Percentiles rank a stretch among this genome's conserved stretches.
Conservation (phyloP, 2,329 filamentous ascomycete species). For the Diaporthe sp. region DNA sequence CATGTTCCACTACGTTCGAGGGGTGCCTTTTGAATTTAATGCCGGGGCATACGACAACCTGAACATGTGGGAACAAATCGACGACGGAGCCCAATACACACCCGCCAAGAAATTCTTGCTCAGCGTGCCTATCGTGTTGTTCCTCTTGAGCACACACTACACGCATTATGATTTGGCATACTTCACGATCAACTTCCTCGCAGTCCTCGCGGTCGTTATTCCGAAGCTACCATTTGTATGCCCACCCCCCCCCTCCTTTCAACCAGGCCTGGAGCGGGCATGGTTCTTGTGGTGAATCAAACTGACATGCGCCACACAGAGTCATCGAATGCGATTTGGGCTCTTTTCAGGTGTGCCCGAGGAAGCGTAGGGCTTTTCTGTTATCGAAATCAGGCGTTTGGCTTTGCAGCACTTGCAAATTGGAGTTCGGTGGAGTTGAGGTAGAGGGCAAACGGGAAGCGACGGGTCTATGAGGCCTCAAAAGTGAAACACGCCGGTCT, state of each 20-base stretch:
- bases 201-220: conserved; percentile 91
- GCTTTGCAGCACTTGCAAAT: conserved; percentile 31
- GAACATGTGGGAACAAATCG: conserved; percentile 99
- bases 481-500: conserved; percentile 25
- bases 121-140: conserved; percentile 92
- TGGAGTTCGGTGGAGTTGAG: conserved; percentile 34
- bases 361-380: conserved; percentile 31
- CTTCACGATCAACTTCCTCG: conserved; percentile 96
- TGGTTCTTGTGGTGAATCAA: conserved; percentile 31
- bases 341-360: conserved; percentile 35
- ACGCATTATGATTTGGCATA: conserved; percentile 98
- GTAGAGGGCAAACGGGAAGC: conserved; percentile 12
- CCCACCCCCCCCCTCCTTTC: conserved; percentile 41
- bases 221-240: conserved; percentile 95
- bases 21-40: conserved; percentile 99
- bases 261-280: not conserved
- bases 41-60: conserved; percentile 98
- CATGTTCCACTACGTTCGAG: conserved; percentile 99
- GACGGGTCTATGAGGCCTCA: conserved; percentile 14
- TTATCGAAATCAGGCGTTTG: conserved; percentile 30
- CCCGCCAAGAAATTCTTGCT: conserved; percentile 98
- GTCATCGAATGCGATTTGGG: conserved; percentile 36
- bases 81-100: conserved; percentile 98
- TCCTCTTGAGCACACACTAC: conserved; percentile 97
- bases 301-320: conserved; percentile 31